A percentile compares a stretch with the other conserved stretches of the same genome.
Evolutionary conservation across 352 stramenopile species (phyloP).

Genomic region (Phytophthora sp.): DNA sequence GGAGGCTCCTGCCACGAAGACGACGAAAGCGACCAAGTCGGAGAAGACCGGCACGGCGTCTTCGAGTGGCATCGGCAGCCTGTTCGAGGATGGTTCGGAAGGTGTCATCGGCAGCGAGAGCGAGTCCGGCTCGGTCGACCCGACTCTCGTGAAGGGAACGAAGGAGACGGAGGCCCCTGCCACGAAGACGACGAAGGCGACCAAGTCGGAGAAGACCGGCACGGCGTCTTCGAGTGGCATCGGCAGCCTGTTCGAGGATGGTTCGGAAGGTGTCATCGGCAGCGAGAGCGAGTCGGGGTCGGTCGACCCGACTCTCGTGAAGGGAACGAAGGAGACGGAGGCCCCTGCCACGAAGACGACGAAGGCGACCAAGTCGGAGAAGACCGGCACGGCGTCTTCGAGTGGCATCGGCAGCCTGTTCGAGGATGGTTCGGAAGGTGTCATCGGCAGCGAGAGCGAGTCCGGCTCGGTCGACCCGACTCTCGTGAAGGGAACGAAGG

Average conservation of each 20-base stretch:
- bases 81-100: constrained; percentile 9
- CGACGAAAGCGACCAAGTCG: constrained; percentile 12
- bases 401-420: constrained; percentile 9
- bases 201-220: constrained; percentile 8
- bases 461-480: neutral
- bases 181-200: neutral
- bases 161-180: neutral
- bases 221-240: neutral
- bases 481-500: neutral
- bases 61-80: constrained; percentile 5
- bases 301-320: constrained; percentile 17
- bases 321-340: constrained; percentile 5
- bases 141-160: neutral
- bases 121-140: neutral
- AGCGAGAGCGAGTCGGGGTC: neutral
- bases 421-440: constrained; percentile 1
- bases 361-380: constrained; percentile 1
- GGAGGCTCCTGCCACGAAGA: neutral
- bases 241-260: constrained; percentile 8
- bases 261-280: neutral
- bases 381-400: neutral
- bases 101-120: neutral
- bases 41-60: constrained; percentile 17
- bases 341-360: neutral
- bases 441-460: neutral